Percentiles rank a stretch among this genome's conserved stretches.
These are phyloP conservation scores for Sisymbrium irio DNA, from an alignment of 345 rosid species.

Conservation along the genomic window DNA sequence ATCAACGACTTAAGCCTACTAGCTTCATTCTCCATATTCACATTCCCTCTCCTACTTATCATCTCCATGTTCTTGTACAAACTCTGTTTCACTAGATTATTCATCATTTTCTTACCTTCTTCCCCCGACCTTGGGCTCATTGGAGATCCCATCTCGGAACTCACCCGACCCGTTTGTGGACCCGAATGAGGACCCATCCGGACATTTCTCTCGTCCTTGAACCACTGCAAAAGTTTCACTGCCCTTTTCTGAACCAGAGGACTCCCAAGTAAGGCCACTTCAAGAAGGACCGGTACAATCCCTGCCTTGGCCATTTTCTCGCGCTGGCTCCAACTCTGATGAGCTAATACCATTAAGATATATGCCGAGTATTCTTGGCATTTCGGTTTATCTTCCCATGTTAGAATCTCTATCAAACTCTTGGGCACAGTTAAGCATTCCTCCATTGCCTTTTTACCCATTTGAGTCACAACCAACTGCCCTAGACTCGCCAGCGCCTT, in stretches of 20 bases:
- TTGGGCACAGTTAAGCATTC: conserved; percentile 51
- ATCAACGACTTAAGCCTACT: conserved; percentile 62
- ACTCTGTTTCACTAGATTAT: conserved; percentile 79
- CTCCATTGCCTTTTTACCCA: conserved; percentile 78
- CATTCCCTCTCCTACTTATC: conserved; percentile 70
- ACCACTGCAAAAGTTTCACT: conserved; percentile 80
- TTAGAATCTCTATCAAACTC: conserved; percentile 64
- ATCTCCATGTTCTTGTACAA: conserved; percentile 80
- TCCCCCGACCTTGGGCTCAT: conserved; percentile 43
- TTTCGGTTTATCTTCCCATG: conserved; percentile 87
- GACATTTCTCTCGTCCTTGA: conserved; percentile 76
- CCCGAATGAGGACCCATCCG: conserved; percentile 96
- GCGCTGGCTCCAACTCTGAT: conserved; percentile 67
- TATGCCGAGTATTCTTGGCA: conserved; percentile 82
- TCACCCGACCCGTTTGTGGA: conserved; percentile 59
- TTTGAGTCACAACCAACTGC: conserved; percentile 68
- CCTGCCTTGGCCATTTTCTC: conserved; percentile 78
- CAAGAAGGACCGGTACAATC: conserved; percentile 71
- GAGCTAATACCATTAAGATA: conserved; percentile 78
- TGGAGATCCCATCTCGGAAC: conserved; percentile 53
- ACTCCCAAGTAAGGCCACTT: conserved; percentile 67
- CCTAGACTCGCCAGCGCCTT: conserved; percentile 74
- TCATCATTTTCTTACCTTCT: conserved; percentile 80
- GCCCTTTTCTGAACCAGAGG: conserved; percentile 86
- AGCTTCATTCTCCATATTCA: conserved; percentile 33